phyloP scores from a whole-genome alignment of 2,329 filamentous ascomycete genomes.

The Apiospora rasikravindrae region DNA sequence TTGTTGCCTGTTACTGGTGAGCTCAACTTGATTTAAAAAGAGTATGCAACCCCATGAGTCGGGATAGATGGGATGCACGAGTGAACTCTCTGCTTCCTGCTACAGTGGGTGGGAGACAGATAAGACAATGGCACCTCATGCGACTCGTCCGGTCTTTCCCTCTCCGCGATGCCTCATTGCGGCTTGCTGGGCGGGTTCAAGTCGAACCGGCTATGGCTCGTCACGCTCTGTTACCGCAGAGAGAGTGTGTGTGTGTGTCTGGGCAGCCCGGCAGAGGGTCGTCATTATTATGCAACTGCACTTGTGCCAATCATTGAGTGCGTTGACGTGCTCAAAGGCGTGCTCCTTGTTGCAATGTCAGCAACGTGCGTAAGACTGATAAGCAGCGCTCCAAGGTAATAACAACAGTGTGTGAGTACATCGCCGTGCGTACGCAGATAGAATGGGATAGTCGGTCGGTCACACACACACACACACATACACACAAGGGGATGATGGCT shows the following conservation, averaged over 20 bases:
- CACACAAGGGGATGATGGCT: background rate
- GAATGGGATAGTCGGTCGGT: background rate
- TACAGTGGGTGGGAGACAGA: background rate
- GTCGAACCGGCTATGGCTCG: background rate
- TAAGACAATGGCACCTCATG: background rate
- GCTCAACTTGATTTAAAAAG: background rate
- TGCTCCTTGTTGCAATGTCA: background rate
- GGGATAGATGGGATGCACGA: background rate
- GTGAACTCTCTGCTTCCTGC: background rate
- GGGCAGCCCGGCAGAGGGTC: background rate
- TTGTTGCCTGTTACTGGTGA: conserved; percentile 7
- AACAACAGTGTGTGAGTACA: background rate
- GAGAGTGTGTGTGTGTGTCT: background rate
- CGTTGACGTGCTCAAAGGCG: conserved; percentile 8
- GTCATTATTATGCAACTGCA: background rate
- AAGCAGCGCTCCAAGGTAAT: background rate
- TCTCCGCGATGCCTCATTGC: background rate
- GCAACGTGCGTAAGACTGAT: background rate
- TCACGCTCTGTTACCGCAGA: background rate
- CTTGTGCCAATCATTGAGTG: conserved; percentile 3
- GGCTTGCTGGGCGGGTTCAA: background rate
- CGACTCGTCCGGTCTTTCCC: background rate
- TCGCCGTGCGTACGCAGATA: background rate
- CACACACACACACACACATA: background rate
- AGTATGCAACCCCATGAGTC: conserved; percentile 1